Percentiles rank a stretch among this genome's conserved stretches.
These are phyloP conservation scores for Cylindrotheca closterium DNA, from an alignment of 108 stramenopile genomes.

Conservation along the genomic window DNA sequence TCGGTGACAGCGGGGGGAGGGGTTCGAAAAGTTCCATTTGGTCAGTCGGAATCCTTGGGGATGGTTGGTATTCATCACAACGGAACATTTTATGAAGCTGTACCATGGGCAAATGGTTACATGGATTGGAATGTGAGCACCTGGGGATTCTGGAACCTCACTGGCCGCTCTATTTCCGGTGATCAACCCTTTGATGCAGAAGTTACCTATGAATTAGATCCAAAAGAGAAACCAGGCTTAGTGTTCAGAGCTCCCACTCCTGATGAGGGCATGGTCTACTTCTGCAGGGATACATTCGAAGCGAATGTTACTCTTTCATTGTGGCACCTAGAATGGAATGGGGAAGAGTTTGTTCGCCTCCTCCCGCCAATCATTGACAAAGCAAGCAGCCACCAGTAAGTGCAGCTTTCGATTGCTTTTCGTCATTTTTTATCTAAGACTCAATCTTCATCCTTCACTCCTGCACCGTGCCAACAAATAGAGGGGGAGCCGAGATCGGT, in stretches of 20 bases:
- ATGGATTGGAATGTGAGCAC: constrained; percentile 82
- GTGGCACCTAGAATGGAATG: constrained; percentile 73
- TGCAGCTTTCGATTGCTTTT: neutral
- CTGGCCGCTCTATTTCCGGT: constrained; percentile 34
- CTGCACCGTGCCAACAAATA: too few relatives aligned
- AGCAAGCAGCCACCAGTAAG: neutral
- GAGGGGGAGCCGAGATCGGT: neutral
- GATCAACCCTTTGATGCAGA: constrained; percentile 65
- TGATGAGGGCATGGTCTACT: constrained; percentile 79
- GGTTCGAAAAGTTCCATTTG: constrained; percentile 68
- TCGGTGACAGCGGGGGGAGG: constrained; percentile 84
- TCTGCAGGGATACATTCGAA: constrained; percentile 78
- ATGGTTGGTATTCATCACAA: constrained; percentile 75
- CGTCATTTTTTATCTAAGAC: too few relatives aligned
- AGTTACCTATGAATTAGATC: constrained; percentile 53
- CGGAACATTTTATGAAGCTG: constrained; percentile 78
- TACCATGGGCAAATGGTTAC: constrained; percentile 75
- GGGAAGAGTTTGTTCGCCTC: constrained; percentile 35
- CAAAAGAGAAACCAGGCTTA: constrained; percentile 50
- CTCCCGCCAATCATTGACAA: constrained; percentile 29
- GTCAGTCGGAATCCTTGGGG: constrained; percentile 64
- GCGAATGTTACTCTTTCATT: constrained; percentile 59
- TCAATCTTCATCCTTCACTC: too few relatives aligned
- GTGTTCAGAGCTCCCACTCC: constrained; percentile 81
- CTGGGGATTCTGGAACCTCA: constrained; percentile 73